Conservation (phyloP, 768 basidiomycete genomes). For the Tephrocybe sp. region DNA sequence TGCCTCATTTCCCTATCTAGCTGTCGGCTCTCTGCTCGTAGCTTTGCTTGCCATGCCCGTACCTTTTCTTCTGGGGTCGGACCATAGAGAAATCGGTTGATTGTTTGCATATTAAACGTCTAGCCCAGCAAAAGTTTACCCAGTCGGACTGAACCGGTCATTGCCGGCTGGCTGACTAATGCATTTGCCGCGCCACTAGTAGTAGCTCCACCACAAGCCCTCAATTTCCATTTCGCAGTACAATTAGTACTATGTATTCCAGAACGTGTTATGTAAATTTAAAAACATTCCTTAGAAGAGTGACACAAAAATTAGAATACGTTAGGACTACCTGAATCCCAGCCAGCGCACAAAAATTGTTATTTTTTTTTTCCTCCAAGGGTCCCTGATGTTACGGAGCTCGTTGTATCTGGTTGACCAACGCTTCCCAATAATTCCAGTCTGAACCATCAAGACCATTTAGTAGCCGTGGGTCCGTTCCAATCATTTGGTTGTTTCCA, state of each 20-base stretch:
- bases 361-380: neutral
- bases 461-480: constrained; percentile 45
- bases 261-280: no score
- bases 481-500: constrained; percentile 40
- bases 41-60: constrained; percentile 85
- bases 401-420: constrained; percentile 63
- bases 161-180: no score
- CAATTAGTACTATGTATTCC: no score
- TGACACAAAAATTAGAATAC: no score
- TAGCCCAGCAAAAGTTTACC: neutral
- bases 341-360: constrained; percentile 1
- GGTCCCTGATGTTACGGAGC: constrained; percentile 28
- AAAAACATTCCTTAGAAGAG: no score
- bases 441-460: constrained; percentile 63
- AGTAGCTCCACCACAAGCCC: no score
- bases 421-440: constrained; percentile 79
- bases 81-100: constrained; percentile 94
- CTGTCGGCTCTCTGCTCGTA: constrained; percentile 78
- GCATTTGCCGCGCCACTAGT: no score
- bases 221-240: no score
- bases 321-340: no score
- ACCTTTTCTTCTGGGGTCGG: constrained; percentile 95
- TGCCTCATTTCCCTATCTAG: constrained; percentile 95
- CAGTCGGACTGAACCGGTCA: neutral
- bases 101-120: constrained; percentile 79